Conservation (phyloP, 768 basidiomycete genomes). For the Udeniomyces megalosporus region DNA sequence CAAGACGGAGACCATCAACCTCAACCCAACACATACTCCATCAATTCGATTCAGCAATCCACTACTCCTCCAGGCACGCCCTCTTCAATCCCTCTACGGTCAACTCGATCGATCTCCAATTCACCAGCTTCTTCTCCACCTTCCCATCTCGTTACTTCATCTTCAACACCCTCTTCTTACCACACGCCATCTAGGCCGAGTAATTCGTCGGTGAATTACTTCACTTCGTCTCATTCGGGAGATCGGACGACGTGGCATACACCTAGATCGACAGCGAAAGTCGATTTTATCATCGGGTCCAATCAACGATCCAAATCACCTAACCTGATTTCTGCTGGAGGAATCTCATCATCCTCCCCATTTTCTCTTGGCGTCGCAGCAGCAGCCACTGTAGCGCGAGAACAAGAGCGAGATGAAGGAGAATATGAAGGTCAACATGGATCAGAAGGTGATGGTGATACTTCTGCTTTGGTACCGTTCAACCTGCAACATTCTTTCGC, state of each 20-base stretch:
- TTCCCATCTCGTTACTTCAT: no score
- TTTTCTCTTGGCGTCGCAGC: no score
- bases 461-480: not conserved
- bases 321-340: no score
- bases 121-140: not conserved
- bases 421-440: no score
- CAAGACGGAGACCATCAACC: no score
- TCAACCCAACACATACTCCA: no score
- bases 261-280: not conserved
- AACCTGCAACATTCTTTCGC: slow-evolving; percentile 7
- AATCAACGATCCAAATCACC: no score
- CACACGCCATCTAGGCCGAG: not conserved
- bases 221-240: not conserved
- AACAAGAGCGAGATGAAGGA: no score
- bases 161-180: not conserved
- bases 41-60: not conserved
- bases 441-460: not conserved
- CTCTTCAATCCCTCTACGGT: not conserved
- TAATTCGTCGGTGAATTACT: not conserved
- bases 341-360: no score
- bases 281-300: not conserved
- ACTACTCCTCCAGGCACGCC: not conserved
- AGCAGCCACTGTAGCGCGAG: no score
- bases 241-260: slow-evolving; percentile 8
- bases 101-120: not conserved